A percentile compares a stretch with the other conserved stretches of the same genome.
Evolutionary conservation across 306 rosid genomes (phyloP).

Genomic region (Cicer yamashitae): DNA sequence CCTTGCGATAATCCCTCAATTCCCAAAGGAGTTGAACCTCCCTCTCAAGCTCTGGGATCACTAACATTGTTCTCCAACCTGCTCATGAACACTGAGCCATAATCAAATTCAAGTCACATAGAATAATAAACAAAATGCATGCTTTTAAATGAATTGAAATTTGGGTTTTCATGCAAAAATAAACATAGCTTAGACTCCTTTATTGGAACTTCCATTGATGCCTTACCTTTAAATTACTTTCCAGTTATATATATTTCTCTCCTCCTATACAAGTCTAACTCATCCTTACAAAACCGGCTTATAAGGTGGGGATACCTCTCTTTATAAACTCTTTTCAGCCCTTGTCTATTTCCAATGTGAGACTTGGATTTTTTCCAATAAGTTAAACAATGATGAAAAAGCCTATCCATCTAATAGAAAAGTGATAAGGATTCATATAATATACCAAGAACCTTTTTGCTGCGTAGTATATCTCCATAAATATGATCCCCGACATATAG

Average conservation of each 20-base stretch:
- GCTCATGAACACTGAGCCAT: constrained; percentile 40
- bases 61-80: constrained; percentile 99
- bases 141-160: constrained; percentile 9
- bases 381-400: not conserved
- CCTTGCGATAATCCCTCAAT: constrained; percentile 84
- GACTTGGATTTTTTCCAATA: too few species aligned
- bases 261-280: not conserved
- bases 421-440: constrained; percentile 39
- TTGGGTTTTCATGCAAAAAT: not conserved
- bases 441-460: constrained; percentile 97
- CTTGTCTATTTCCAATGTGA: too few species aligned
- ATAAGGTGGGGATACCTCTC: too few species aligned
- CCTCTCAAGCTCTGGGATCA: constrained; percentile 92
- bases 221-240: constrained; percentile 16
- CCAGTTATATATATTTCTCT: not conserved
- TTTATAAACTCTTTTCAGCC: too few species aligned
- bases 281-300: too few species aligned
- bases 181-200: constrained; percentile 5
- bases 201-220: constrained; percentile 17
- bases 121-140: constrained; percentile 15
- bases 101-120: constrained; percentile 22
- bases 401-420: not conserved
- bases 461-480: constrained; percentile 94
- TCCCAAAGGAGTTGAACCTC: constrained; percentile 89
- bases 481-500: constrained; percentile 98